Conservation (phyloP, 106 monocot genomes). For the Allium fistulosum region DNA sequence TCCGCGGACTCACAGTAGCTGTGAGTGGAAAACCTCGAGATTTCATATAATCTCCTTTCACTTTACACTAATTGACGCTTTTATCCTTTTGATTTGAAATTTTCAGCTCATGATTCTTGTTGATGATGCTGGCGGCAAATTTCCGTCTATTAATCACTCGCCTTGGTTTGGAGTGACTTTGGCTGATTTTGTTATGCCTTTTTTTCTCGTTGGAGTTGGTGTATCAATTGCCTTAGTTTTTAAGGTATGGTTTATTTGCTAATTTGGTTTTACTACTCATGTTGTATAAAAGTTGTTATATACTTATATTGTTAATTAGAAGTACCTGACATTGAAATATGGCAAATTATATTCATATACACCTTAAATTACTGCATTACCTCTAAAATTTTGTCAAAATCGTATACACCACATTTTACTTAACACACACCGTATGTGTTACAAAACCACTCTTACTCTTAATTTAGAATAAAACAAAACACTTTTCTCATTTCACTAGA, state of each 20-base stretch:
- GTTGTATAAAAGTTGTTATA: neutral
- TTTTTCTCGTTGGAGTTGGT: slow-evolving; percentile 82
- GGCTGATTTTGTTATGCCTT: slow-evolving; percentile 92
- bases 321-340: too few relatives aligned
- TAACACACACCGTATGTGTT: too few relatives aligned
- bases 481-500: too few relatives aligned
- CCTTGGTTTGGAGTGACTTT: slow-evolving; percentile 90
- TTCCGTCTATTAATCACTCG: slow-evolving; percentile 79
- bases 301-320: too few relatives aligned
- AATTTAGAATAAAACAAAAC: too few relatives aligned
- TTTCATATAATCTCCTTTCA: too few relatives aligned
- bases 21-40: slow-evolving; percentile 13
- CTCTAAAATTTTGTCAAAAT: too few relatives aligned
- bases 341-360: too few relatives aligned
- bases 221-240: slow-evolving; percentile 68
- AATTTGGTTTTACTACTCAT: neutral
- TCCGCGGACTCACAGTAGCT: slow-evolving; percentile 89
- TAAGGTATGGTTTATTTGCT: slow-evolving; percentile 34
- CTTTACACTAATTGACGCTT: too few relatives aligned
- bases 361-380: too few relatives aligned
- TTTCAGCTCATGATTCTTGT: slow-evolving; percentile 88
- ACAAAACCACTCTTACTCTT: too few relatives aligned
- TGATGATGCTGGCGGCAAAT: slow-evolving; percentile 80
- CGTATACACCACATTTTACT: too few relatives aligned
- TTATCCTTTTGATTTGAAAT: neutral